These are phyloP conservation scores for Saturnispora besseyi DNA, from an alignment of 805 yeast species.

Conservation along the genomic window DNA sequence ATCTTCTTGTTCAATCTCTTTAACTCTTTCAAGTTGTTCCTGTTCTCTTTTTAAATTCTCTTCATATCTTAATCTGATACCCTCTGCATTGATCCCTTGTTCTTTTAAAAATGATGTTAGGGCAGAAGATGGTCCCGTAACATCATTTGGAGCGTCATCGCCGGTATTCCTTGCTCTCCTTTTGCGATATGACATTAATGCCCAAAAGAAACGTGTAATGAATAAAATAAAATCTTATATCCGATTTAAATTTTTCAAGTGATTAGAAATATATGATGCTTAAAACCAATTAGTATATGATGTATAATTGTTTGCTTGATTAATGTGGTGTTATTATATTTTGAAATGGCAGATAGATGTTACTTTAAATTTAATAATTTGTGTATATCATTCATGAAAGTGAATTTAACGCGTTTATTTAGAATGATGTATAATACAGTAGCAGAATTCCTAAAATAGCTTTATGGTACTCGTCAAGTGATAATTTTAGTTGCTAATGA, in stretches of 20 bases:
- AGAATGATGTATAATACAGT: too few species aligned
- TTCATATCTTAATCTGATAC: conserved; percentile 44
- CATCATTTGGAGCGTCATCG: conserved; percentile 14
- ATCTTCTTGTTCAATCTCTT: background rate
- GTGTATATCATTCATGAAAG: too few species aligned
- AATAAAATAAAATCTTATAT: background rate
- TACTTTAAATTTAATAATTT: too few species aligned
- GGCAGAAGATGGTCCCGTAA: conserved; percentile 71
- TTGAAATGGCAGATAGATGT: too few species aligned
- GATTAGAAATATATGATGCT: background rate
- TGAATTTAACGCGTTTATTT: too few species aligned
- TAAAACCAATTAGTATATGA: too few species aligned
- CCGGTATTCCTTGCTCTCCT: conserved; percentile 7
- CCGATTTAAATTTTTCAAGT: background rate
- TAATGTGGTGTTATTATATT: too few species aligned
- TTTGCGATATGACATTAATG: conserved; percentile 20
- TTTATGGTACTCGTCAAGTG: too few species aligned
- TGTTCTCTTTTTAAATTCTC: conserved; percentile 27
- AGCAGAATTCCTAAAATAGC: too few species aligned
- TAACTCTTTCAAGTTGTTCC: conserved; percentile 12
- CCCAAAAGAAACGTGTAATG: background rate
- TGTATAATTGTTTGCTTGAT: too few species aligned
- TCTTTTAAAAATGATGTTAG: conserved; percentile 79
- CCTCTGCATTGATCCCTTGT: conserved; percentile 82
- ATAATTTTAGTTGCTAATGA: too few species aligned